Evolutionary conservation across 2,329 filamentous ascomycete genomes (phyloP), one percentile per base, ranked within the genome.

Genomic region (Fusarium nelsonii): DNA sequence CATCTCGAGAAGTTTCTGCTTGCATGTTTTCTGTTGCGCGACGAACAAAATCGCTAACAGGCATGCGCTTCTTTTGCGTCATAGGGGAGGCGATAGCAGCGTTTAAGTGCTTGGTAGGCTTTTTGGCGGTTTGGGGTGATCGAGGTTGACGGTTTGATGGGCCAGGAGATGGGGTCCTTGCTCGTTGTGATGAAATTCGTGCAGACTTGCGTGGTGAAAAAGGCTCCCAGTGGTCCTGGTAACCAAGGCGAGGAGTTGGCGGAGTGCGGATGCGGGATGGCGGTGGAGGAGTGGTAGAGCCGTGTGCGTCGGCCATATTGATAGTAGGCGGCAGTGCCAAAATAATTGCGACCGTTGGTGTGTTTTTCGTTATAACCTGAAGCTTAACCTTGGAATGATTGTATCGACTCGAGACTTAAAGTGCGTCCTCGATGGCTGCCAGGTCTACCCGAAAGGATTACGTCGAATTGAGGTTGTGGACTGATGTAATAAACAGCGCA

Each of bases 191-290:
- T 58, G 87, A 87, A 71, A 92, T 84, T 70, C 91, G 87, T 63
- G 86, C 85, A 6, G 89, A 91, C 74, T 91, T 91, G 77, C 91
- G 87, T 56, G 90, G 89, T 63, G 90, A 88, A 76, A 89, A 94
- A 44, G 91, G 91, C 74, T 92, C 87, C 84, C 90, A 94, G 67
- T 84, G 81, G 79, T 94, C 91, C 70, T 85, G 83, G 73, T 84
- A 88, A 37, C 91, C 91, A 75, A 89, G 86, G 62, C 86, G 86
- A 48, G 92, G 92, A 57, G 91, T 89, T 40, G 87, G 86, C 64
- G 92, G 92, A 49, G 90, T 92, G 76, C 83, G 88, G 65, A 91
- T 80, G 68, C 81, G 80, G 41, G 82, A 78, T 37, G 87, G 83
- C 67, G 88, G 88, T 51, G 90, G 87, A 69, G 91, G 90, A 43